phyloP scores from a whole-genome alignment of 495 filamentous ascomycete species.

The Neurospora intermedia region DNA sequence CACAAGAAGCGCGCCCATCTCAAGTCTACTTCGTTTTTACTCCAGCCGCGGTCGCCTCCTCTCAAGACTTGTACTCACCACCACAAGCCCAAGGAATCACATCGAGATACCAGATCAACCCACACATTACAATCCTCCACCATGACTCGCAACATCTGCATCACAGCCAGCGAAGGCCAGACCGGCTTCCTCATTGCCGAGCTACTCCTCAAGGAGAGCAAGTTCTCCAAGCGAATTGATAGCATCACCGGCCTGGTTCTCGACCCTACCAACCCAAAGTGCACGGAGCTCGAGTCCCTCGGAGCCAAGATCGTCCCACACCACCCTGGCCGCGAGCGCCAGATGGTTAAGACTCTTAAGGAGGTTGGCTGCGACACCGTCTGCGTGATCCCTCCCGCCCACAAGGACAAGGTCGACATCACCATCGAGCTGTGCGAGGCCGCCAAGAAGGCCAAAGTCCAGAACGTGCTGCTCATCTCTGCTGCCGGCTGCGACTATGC shows the following conservation, averaged over 20 bases:
- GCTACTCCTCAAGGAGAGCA: conserved; percentile 35
- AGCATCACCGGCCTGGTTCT: conserved; percentile 33
- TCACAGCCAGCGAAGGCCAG: conserved; percentile 43
- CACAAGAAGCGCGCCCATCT: not conserved
- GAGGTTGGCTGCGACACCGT: conserved; percentile 39
- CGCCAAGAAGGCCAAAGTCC: conserved; percentile 38
- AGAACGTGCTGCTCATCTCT: conserved; percentile 42
- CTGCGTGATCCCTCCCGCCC: conserved; percentile 42
- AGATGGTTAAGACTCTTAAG: conserved; percentile 28
- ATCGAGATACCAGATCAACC: not conserved
- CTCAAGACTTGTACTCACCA: not conserved
- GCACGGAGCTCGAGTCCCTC: conserved; percentile 42
- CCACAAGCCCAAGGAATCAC: not conserved
- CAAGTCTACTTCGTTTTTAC: not conserved
- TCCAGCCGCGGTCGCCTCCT: not conserved
- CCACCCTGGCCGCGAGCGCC: conserved; percentile 31
- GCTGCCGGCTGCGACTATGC: conserved; percentile 46
- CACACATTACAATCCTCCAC: not conserved
- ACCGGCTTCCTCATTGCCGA: conserved; percentile 46
- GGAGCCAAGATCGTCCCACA: conserved; percentile 41
- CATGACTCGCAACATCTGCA: conserved; percentile 40
- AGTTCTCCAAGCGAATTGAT: conserved; percentile 32
- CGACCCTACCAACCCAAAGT: conserved; percentile 35
- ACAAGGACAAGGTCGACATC: conserved; percentile 38
- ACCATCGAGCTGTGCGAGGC: conserved; percentile 38